Percentiles rank a stretch among this genome's conserved stretches.
These are phyloP conservation scores for Sabuloglossum arenarium DNA, from an alignment of 495 filamentous ascomycete genomes.

Conservation along the genomic window DNA sequence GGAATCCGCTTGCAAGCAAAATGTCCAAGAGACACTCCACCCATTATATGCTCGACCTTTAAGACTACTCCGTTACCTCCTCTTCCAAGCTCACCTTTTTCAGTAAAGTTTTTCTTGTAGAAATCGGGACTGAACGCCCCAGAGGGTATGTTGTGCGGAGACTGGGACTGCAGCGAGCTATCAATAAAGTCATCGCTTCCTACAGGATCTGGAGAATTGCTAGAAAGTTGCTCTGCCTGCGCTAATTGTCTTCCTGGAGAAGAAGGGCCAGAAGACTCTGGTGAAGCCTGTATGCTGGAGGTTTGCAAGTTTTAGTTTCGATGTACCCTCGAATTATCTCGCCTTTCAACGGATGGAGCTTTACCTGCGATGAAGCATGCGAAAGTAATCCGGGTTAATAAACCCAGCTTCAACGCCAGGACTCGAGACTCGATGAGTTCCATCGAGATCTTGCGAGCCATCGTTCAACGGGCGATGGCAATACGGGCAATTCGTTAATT, in stretches of 20 bases:
- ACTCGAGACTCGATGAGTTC: slow-evolving; percentile 17
- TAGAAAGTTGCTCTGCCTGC: not conserved
- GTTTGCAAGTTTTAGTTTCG: not conserved
- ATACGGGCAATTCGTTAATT: slow-evolving; percentile 58
- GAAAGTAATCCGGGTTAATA: slow-evolving; percentile 80
- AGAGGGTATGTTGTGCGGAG: slow-evolving; percentile 50
- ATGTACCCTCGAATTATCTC: not conserved
- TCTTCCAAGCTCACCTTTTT: slow-evolving; percentile 63
- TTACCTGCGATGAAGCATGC: slow-evolving; percentile 49
- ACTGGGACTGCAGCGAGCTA: slow-evolving; percentile 17
- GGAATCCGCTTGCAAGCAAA: slow-evolving; percentile 96
- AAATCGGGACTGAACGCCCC: slow-evolving; percentile 80
- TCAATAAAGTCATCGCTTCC: not conserved
- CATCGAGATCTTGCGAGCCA: slow-evolving; percentile 15
- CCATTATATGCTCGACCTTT: slow-evolving; percentile 74
- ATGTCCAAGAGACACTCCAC: slow-evolving; percentile 65
- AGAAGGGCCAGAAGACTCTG: slow-evolving; percentile 6
- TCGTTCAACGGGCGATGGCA: slow-evolving; percentile 64
- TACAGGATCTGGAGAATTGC: not conserved
- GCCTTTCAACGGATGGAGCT: not conserved
- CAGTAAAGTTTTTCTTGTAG: slow-evolving; percentile 78
- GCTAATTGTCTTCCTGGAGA: not conserved
- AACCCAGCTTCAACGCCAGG: slow-evolving; percentile 37
- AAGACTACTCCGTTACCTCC: slow-evolving; percentile 91
- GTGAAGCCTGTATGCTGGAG: slow-evolving; percentile 5